Percentiles rank a stretch among this genome's conserved stretches.
phyloP scores from a whole-genome alignment of 352 stramenopile genomes.

The Phytophthora brassicae region DNA sequence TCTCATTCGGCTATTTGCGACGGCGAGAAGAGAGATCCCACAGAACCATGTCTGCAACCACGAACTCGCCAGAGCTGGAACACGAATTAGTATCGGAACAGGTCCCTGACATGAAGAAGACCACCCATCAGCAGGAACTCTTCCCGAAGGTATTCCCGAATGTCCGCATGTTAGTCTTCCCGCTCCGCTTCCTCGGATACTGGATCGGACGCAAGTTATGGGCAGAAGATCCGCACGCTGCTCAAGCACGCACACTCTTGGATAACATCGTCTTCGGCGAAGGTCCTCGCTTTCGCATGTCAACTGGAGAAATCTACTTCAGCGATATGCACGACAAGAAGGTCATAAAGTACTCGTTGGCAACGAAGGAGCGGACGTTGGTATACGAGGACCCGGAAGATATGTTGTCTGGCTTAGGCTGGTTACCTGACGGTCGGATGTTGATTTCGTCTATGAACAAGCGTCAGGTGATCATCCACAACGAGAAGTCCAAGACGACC shows the following conservation, averaged over 20 bases:
- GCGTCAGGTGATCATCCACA: slow-evolving; percentile 43
- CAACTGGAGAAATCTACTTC: slow-evolving; percentile 62
- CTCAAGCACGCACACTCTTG: slow-evolving; percentile 24
- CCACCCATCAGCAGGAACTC: slow-evolving; percentile 17
- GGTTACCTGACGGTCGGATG: slow-evolving; percentile 58
- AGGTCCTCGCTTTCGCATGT: slow-evolving; percentile 55
- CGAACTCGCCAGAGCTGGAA: slow-evolving; percentile 3
- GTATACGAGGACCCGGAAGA: slow-evolving; percentile 54
- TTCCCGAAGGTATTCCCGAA: slow-evolving; percentile 37
- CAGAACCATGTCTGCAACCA: not conserved
- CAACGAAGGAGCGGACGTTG: slow-evolving; percentile 31
- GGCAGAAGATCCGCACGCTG: slow-evolving; percentile 12
- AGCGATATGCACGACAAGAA: slow-evolving; percentile 64
- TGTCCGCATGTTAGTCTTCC: slow-evolving; percentile 34
- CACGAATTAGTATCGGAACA: not conserved
- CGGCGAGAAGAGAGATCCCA: not conserved
- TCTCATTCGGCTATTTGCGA: slow-evolving; percentile 16
- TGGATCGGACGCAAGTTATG: slow-evolving; percentile 35
- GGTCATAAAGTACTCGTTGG: slow-evolving; percentile 61
- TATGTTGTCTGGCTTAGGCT: slow-evolving; percentile 58
- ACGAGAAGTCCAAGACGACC: slow-evolving; percentile 32
- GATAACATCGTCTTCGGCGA: slow-evolving; percentile 52
- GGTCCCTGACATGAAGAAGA: not conserved
- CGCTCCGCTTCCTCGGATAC: slow-evolving; percentile 36
- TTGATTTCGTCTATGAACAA: slow-evolving; percentile 65